These are phyloP conservation scores for Multifurca ochricompacta DNA, from an alignment of 768 basidiomycete species.

Conservation along the genomic window DNA sequence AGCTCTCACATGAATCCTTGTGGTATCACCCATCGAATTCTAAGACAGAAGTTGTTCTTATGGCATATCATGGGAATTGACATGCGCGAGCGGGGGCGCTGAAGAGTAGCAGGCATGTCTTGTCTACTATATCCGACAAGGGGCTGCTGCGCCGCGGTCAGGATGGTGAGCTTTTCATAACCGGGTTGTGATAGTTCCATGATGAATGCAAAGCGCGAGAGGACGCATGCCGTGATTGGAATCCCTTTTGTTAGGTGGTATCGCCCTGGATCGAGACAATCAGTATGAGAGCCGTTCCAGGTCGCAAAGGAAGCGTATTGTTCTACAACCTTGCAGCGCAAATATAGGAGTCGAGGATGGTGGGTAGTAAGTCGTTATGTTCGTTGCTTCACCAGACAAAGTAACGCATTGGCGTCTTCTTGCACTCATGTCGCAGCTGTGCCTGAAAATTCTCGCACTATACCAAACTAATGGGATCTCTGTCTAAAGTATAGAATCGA, in stretches of 20 bases:
- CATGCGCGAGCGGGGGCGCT: slow-evolving; percentile 29
- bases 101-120: slow-evolving; percentile 46
- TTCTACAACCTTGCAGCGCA: background rate
- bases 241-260: slow-evolving; percentile 65
- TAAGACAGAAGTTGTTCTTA: slow-evolving; percentile 6
- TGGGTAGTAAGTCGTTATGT: background rate
- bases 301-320: background rate
- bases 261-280: slow-evolving; percentile 41
- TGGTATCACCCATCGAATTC: background rate
- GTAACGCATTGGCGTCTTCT: background rate
- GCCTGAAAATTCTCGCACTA: slow-evolving; percentile 58
- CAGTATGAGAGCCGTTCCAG: slow-evolving; percentile 2
- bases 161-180: slow-evolving; percentile 47
- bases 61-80: background rate
- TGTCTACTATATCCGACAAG: slow-evolving; percentile 41
- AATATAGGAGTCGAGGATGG: background rate
- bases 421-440: slow-evolving; percentile 47
- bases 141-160: slow-evolving; percentile 32
- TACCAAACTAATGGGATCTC: slow-evolving; percentile 64
- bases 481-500: slow-evolving; percentile 37
- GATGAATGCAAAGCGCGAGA: slow-evolving; percentile 57
- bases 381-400: background rate
- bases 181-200: slow-evolving; percentile 47
- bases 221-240: slow-evolving; percentile 52
- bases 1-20: background rate